phyloP scores from a whole-genome alignment of 495 filamentous ascomycete species.

The Daldinia decipiens region DNA sequence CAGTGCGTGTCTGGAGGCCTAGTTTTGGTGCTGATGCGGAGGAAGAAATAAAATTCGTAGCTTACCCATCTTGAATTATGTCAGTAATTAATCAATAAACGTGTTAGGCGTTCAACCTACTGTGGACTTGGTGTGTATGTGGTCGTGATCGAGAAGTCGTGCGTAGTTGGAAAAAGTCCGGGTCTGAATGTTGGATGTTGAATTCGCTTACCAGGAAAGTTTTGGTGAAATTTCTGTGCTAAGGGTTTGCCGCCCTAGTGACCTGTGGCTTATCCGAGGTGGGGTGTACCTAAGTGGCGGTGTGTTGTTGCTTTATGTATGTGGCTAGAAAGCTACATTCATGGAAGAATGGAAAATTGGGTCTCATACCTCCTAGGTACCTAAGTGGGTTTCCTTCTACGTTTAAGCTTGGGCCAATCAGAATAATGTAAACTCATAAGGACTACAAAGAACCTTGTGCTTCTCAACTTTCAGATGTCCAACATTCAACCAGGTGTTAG shows the following conservation, averaged over 20 bases:
- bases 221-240: slow-evolving; percentile 48
- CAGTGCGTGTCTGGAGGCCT: slow-evolving; percentile 2
- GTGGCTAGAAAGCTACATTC: background rate
- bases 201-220: slow-evolving; percentile 47
- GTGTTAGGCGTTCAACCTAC: slow-evolving; percentile 48
- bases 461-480: slow-evolving; percentile 4
- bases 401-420: slow-evolving; percentile 26
- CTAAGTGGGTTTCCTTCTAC: background rate
- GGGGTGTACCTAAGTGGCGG: background rate
- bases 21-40: slow-evolving; percentile 7
- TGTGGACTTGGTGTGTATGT: slow-evolving; percentile 52
- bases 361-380: too few relatives aligned
- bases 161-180: slow-evolving; percentile 41
- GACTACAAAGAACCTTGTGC: slow-evolving; percentile 15
- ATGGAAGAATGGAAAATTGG: background rate
- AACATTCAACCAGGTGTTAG: background rate
- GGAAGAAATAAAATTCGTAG: slow-evolving; percentile 40
- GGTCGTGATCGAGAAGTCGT: slow-evolving; percentile 41
- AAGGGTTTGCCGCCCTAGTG: slow-evolving; percentile 52
- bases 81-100: slow-evolving; percentile 41
- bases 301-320: background rate
- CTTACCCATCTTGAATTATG: slow-evolving; percentile 62
- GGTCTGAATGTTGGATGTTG: slow-evolving; percentile 33
- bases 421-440: background rate
- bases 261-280: slow-evolving; percentile 23